Conservation (phyloP, 805 yeast species). For the Huiozyma naganishii region DNA sequence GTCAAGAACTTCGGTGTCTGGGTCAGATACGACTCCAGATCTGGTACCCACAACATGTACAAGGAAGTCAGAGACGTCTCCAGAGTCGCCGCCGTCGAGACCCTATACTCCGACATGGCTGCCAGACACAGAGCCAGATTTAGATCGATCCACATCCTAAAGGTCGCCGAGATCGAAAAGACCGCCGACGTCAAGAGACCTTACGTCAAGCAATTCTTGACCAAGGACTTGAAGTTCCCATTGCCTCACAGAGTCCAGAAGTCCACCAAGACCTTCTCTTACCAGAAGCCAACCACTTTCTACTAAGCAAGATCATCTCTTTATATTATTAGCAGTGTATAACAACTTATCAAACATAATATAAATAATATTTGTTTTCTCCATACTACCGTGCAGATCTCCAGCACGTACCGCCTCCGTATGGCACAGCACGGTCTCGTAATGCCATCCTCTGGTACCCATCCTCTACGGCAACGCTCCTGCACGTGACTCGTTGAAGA, state of each 20-base stretch:
- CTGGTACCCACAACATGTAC: slow-evolving; percentile 99
- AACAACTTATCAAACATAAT: slow-evolving; percentile 5
- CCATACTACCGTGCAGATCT: neutral
- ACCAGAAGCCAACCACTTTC: slow-evolving; percentile 94
- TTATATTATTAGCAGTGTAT: neutral
- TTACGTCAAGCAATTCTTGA: slow-evolving; percentile 93
- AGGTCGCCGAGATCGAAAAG: slow-evolving; percentile 98
- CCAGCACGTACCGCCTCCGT: no score
- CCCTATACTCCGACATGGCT: slow-evolving; percentile 99
- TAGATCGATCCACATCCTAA: slow-evolving; percentile 98
- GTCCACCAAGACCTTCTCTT: slow-evolving; percentile 76
- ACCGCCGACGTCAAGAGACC: slow-evolving; percentile 98
- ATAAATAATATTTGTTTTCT: neutral
- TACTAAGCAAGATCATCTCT: slow-evolving; percentile 50
- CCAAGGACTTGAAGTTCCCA: slow-evolving; percentile 98
- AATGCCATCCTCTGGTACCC: no score
- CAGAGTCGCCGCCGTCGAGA: slow-evolving; percentile 97
- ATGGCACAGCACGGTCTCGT: no score
- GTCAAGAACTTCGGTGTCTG: slow-evolving; percentile 99
- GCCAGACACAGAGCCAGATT: slow-evolving; percentile 99
- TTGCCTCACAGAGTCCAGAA: slow-evolving; percentile 98
- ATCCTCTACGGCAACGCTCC: no score
- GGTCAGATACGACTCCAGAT: slow-evolving; percentile 99
- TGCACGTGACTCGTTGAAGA: no score
- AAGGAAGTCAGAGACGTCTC: slow-evolving; percentile 99